Conservation (phyloP, 345 rosid genomes). For the Rubroshorea leprosula region DNA sequence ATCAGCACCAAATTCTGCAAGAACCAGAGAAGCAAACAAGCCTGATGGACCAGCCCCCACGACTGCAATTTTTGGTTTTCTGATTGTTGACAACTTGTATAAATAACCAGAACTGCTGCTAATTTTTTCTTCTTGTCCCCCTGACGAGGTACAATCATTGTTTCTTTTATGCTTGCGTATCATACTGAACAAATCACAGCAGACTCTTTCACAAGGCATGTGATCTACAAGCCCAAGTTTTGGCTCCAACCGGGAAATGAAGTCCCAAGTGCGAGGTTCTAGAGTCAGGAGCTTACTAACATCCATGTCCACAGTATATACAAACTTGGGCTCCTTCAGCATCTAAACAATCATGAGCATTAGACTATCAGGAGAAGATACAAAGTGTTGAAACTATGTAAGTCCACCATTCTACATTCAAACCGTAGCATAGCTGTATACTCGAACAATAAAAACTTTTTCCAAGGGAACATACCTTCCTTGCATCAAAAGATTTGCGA, state of each 20-base stretch:
- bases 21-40: slow-evolving; percentile 87
- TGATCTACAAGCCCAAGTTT: slow-evolving; percentile 70
- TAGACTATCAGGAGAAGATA: neutral
- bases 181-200: slow-evolving; percentile 53
- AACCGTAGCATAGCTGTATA: too few relatives aligned
- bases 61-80: slow-evolving; percentile 62
- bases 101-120: slow-evolving; percentile 19
- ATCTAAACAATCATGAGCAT: slow-evolving; percentile 31
- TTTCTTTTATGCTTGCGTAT: slow-evolving; percentile 37
- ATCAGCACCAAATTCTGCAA: slow-evolving; percentile 92
- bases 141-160: slow-evolving; percentile 12
- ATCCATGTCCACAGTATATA: slow-evolving; percentile 85
- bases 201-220: slow-evolving; percentile 32
- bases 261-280: slow-evolving; percentile 84
- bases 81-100: slow-evolving; percentile 21
- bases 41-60: slow-evolving; percentile 97
- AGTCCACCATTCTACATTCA: too few relatives aligned
- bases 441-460: too few relatives aligned
- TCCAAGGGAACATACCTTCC: slow-evolving; percentile 46
- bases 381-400: neutral
- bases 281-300: slow-evolving; percentile 60
- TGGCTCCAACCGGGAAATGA: slow-evolving; percentile 65
- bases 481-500: slow-evolving; percentile 91
- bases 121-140: slow-evolving; percentile 18
- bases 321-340: slow-evolving; percentile 81